Evolutionary conservation across 1,284 basidiomycete species (phyloP).

Genomic region (Phellinidium pouzarii): DNA sequence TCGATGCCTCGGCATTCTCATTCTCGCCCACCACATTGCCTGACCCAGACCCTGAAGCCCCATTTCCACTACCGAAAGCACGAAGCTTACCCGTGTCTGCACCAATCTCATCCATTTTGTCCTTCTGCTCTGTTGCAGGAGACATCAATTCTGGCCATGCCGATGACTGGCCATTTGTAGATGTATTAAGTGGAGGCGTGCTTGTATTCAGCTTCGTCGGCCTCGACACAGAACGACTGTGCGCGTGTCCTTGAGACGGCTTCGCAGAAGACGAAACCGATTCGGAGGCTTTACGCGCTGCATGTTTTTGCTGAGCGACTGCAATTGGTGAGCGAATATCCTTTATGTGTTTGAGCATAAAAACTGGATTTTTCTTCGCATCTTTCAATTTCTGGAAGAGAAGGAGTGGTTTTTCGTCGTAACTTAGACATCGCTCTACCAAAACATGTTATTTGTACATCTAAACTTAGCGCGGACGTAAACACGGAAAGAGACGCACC

Average conservation of each 20-base stretch:
- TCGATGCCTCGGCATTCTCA: slow-evolving; percentile 29
- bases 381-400: slow-evolving; percentile 98
- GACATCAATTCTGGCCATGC: slow-evolving; percentile 74
- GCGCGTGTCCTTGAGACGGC: slow-evolving; percentile 12
- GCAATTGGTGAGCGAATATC: slow-evolving; percentile 96
- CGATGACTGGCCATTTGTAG: slow-evolving; percentile 46
- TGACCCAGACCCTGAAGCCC: slow-evolving; percentile 12
- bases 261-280: slow-evolving; percentile 27
- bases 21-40: slow-evolving; percentile 20
- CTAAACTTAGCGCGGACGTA: slow-evolving; percentile 5
- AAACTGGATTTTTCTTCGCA: slow-evolving; percentile 93
- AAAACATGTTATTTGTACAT: not conserved
- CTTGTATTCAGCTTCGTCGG: slow-evolving; percentile 22
- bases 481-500: slow-evolving; percentile 39
- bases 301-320: slow-evolving; percentile 91
- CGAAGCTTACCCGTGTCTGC: slow-evolving; percentile 16
- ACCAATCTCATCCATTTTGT: slow-evolving; percentile 26
- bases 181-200: slow-evolving; percentile 39
- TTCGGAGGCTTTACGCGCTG: slow-evolving; percentile 63
- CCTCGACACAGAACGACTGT: slow-evolving; percentile 13
- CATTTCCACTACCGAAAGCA: slow-evolving; percentile 1
- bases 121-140: slow-evolving; percentile 46
- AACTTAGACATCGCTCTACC: slow-evolving; percentile 90
- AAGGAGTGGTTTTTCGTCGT: slow-evolving; percentile 95
- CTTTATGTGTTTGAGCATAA: slow-evolving; percentile 98